A percentile compares a stretch with the other conserved stretches of the same genome.
Evolutionary conservation across 2,329 filamentous ascomycete genomes (phyloP).

Genomic region (Xylaria sp.): DNA sequence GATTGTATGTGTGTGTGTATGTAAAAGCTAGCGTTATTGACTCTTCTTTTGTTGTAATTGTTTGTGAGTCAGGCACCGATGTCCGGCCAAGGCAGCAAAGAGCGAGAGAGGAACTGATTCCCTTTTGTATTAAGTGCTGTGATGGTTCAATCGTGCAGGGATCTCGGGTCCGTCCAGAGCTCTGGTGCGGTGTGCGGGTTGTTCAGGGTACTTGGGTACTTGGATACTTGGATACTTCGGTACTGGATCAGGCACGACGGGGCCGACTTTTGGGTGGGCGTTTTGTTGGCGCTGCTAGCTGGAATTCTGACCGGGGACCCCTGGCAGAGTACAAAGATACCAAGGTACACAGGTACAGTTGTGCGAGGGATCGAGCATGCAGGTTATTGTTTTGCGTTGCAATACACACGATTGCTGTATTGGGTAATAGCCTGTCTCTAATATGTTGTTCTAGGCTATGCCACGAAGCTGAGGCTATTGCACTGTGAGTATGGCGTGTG

Average conservation of each 20-base stretch:
- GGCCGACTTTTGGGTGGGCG: slow-evolving; percentile 37
- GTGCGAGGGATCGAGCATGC: slow-evolving; percentile 17
- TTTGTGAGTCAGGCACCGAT: slow-evolving; percentile 54
- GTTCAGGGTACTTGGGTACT: slow-evolving; percentile 33
- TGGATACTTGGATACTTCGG: slow-evolving; percentile 30
- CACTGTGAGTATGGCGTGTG: slow-evolving; percentile 30
- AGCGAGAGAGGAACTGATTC: slow-evolving; percentile 43
- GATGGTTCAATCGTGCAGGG: slow-evolving; percentile 45
- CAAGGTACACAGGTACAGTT: slow-evolving; percentile 32
- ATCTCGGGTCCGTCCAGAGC: slow-evolving; percentile 34
- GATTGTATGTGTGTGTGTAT: slow-evolving; percentile 35
- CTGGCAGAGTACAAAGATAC: slow-evolving; percentile 18
- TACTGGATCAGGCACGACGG: slow-evolving; percentile 38
- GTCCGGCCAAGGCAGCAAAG: slow-evolving; percentile 49
- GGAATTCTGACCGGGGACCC: slow-evolving; percentile 29
- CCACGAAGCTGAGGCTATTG: slow-evolving; percentile 33
- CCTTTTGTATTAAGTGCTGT: slow-evolving; percentile 49
- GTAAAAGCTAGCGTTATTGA: slow-evolving; percentile 43
- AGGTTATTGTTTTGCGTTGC: slow-evolving; percentile 8
- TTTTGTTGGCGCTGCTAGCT: slow-evolving; percentile 39
- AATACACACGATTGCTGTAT: slow-evolving; percentile 26
- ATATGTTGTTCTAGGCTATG: slow-evolving; percentile 26
- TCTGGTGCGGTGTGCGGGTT: slow-evolving; percentile 37
- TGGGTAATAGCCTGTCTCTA: slow-evolving; percentile 33
- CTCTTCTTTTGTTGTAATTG: slow-evolving; percentile 47